These are phyloP conservation scores for Penicillium bovifimosum DNA, from an alignment of 495 filamentous ascomycete genomes.

Conservation along the genomic window DNA sequence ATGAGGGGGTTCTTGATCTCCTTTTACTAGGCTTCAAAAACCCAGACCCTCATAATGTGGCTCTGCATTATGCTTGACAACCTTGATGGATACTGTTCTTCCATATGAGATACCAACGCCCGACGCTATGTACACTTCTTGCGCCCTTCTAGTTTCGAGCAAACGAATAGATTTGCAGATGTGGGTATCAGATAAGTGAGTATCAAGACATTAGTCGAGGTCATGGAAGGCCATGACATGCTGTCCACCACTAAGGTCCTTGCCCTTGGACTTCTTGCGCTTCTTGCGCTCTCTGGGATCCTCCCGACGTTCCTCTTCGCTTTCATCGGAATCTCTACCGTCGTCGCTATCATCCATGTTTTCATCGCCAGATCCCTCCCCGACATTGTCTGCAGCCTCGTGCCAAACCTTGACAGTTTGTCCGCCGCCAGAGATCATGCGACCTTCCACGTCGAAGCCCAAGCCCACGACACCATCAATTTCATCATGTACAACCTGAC, in stretches of 20 bases:
- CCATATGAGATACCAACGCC: conserved; percentile 1
- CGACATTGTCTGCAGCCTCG: conserved; percentile 41
- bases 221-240: conserved; percentile 61
- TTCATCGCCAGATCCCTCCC: conserved; percentile 30
- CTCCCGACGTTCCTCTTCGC: conserved; percentile 31
- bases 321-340: conserved; percentile 44
- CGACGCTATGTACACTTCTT: conserved; percentile 10
- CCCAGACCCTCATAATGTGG: neutral
- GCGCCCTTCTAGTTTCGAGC: neutral
- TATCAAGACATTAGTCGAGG: conserved; percentile 46
- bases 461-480: conserved; percentile 73
- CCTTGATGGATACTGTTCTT: conserved; percentile 4
- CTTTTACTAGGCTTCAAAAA: neutral
- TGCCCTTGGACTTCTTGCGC: conserved; percentile 54
- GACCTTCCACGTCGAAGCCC: conserved; percentile 73
- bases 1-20: neutral
- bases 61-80: neutral
- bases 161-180: conserved; percentile 3
- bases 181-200: conserved; percentile 25
- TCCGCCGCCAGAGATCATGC: conserved; percentile 84
- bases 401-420: conserved; percentile 81
- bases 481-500: conserved; percentile 69
- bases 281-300: conserved; percentile 48
- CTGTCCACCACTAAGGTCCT: conserved; percentile 46
- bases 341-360: conserved; percentile 39